phyloP scores from a whole-genome alignment of 2,329 filamentous ascomycete genomes.

The Phoma sp. region DNA sequence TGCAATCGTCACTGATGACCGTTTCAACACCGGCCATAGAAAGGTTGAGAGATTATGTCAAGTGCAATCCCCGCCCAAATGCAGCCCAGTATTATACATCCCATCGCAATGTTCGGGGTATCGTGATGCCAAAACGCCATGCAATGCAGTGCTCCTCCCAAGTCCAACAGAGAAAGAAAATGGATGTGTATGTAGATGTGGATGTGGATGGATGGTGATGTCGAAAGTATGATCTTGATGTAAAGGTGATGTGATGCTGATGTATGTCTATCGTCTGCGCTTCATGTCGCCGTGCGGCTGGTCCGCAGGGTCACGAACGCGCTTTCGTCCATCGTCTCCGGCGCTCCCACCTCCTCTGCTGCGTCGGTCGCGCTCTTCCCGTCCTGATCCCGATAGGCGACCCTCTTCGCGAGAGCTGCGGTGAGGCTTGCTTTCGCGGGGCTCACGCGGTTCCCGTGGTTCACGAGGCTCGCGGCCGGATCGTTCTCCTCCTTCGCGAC shows the following conservation, averaged over 20 bases:
- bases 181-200: not conserved
- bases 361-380: constrained; percentile 34
- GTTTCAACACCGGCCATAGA: too few relatives aligned
- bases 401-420: constrained; percentile 34
- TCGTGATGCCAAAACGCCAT: constrained; percentile 23
- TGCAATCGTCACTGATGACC: too few relatives aligned
- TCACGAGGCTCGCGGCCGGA: constrained; percentile 29
- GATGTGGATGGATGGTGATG: too few relatives aligned
- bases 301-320: constrained; percentile 32
- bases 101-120: constrained; percentile 16
- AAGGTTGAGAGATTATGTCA: too few relatives aligned
- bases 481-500: constrained; percentile 22
- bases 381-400: constrained; percentile 32
- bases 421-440: constrained; percentile 30
- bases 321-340: constrained; percentile 34
- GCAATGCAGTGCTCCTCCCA: constrained; percentile 16
- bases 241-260: constrained; percentile 5
- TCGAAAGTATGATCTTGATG: constrained; percentile 9
- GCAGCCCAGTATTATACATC: not conserved
- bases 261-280: constrained; percentile 30
- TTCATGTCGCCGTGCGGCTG: constrained; percentile 34
- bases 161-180: not conserved
- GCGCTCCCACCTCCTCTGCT: constrained; percentile 25
- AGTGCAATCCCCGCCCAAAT: not conserved
- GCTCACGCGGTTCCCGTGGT: constrained; percentile 3